These are phyloP conservation scores for Gremmenia infestans DNA, from an alignment of 2,329 filamentous ascomycete genomes.

Conservation along the genomic window DNA sequence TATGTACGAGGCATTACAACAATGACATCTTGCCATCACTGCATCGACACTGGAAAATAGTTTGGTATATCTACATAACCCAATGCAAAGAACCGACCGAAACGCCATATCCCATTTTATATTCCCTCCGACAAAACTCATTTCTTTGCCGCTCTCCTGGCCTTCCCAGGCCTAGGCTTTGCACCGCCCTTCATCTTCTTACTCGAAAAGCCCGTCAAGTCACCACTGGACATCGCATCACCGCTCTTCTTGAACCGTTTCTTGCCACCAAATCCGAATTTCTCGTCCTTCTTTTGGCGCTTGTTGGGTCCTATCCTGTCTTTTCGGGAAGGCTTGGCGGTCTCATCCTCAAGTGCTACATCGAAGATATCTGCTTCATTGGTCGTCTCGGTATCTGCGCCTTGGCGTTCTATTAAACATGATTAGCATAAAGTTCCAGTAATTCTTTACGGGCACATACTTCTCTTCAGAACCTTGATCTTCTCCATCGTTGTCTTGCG, in stretches of 20 bases:
- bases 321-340: slow-evolving; percentile 36
- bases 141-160: slow-evolving; percentile 30
- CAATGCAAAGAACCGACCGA: background rate
- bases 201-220: slow-evolving; percentile 73
- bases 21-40: background rate
- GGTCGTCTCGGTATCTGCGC: slow-evolving; percentile 50
- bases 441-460: slow-evolving; percentile 50
- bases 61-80: background rate
- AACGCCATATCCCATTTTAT: slow-evolving; percentile 2
- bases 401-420: slow-evolving; percentile 68
- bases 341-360: slow-evolving; percentile 66
- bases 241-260: slow-evolving; percentile 89
- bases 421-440: slow-evolving; percentile 19
- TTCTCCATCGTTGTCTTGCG: slow-evolving; percentile 94
- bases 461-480: slow-evolving; percentile 91
- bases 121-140: slow-evolving; percentile 10
- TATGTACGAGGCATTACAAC: background rate
- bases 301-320: slow-evolving; percentile 56
- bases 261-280: slow-evolving; percentile 95
- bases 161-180: slow-evolving; percentile 45
- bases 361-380: slow-evolving; percentile 89
- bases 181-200: slow-evolving; percentile 76
- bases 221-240: slow-evolving; percentile 76
- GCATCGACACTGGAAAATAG: background rate
- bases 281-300: slow-evolving; percentile 88